These are phyloP conservation scores for Podaxis pistillaris DNA, from an alignment of 768 basidiomycete species.

Conservation along the genomic window DNA sequence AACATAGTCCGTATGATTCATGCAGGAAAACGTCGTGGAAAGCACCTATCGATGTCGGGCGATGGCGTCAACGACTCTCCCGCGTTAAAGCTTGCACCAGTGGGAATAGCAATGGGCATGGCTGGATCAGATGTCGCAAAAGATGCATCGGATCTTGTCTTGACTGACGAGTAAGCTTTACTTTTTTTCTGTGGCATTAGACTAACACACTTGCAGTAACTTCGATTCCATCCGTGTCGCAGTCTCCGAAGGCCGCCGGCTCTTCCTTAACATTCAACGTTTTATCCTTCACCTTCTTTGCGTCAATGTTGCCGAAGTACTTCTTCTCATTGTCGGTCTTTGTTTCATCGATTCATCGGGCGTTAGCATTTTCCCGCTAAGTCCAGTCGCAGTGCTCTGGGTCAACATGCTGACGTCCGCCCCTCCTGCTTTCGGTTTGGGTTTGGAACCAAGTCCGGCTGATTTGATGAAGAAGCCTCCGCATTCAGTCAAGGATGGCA, in stretches of 20 bases:
- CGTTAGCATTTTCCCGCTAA: slow-evolving; percentile 51
- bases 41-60: slow-evolving; percentile 55
- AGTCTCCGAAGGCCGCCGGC: slow-evolving; percentile 52
- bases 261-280: slow-evolving; percentile 55
- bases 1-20: slow-evolving; percentile 49
- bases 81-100: slow-evolving; percentile 51
- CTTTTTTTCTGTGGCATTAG: background rate
- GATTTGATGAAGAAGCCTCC: slow-evolving; percentile 52
- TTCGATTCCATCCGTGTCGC: slow-evolving; percentile 62
- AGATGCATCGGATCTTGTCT: slow-evolving; percentile 53
- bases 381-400: slow-evolving; percentile 51
- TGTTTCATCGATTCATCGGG: slow-evolving; percentile 50
- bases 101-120: slow-evolving; percentile 60
- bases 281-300: slow-evolving; percentile 55
- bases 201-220: slow-evolving; percentile 30
- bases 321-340: slow-evolving; percentile 55
- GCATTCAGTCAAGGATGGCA: slow-evolving; percentile 33
- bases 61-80: slow-evolving; percentile 62
- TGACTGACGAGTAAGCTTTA: slow-evolving; percentile 48
- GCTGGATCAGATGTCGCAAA: slow-evolving; percentile 56
- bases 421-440: slow-evolving; percentile 56
- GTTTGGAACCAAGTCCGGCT: slow-evolving; percentile 43
- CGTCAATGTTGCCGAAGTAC: slow-evolving; percentile 55
- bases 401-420: slow-evolving; percentile 35
- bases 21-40: slow-evolving; percentile 52